These are phyloP conservation scores for Fraxinus floribunda DNA, from an alignment of 305 asterid species.

Conservation along the genomic window DNA sequence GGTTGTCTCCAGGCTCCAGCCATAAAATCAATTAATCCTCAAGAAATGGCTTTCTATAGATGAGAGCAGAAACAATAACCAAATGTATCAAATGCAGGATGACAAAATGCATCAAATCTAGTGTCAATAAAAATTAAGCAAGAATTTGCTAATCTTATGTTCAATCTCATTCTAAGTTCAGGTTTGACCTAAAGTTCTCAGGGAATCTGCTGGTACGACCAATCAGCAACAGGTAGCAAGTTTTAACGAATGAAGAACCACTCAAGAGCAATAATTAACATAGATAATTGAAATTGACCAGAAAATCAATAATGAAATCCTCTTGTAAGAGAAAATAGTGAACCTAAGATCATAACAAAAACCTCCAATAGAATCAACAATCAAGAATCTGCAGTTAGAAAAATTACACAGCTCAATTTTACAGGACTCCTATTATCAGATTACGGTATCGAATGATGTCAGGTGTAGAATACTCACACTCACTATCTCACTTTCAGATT, in stretches of 20 bases:
- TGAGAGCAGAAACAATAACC: neutral
- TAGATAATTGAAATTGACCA: neutral
- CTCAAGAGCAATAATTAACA: neutral
- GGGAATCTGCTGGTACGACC: neutral
- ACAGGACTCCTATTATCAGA: neutral
- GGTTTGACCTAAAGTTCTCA: neutral
- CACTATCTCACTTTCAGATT: neutral
- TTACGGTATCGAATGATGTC: neutral
- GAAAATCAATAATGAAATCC: neutral
- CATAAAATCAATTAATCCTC: neutral
- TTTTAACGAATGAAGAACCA: neutral
- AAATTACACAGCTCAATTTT: neutral
- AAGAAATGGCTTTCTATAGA: neutral
- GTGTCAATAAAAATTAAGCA: neutral
- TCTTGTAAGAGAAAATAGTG: neutral
- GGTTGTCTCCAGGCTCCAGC: neutral
- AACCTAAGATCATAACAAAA: neutral
- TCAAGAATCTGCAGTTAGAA: neutral
- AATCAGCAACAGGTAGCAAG: neutral
- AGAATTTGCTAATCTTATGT: neutral
- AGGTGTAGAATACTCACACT: neutral
- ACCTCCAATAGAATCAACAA: neutral
- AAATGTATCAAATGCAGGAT: neutral
- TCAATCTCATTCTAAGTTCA: neutral
- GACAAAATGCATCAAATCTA: neutral